These are phyloP conservation scores for Termitomyces sp. DNA, from an alignment of 768 basidiomycete species.

Conservation along the genomic window DNA sequence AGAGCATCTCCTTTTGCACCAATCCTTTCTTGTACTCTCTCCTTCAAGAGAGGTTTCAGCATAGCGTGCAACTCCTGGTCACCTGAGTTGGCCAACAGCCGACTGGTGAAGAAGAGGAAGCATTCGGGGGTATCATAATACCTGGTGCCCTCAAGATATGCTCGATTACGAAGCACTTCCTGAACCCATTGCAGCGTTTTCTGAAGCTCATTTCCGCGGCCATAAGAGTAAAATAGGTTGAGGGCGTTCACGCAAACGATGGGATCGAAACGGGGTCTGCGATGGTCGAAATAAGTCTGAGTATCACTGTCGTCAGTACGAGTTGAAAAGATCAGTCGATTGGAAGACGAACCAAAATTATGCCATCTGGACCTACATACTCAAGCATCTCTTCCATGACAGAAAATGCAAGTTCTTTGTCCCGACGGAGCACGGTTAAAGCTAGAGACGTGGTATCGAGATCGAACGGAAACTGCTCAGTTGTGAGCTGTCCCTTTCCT, in stretches of 20 bases:
- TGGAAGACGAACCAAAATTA: constrained; percentile 32
- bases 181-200: constrained; percentile 42
- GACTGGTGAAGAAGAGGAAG: constrained; percentile 46
- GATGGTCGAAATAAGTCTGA: constrained; percentile 49
- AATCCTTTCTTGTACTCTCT: constrained; percentile 42
- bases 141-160: constrained; percentile 48
- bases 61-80: constrained; percentile 29
- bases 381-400: constrained; percentile 56
- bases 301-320: constrained; percentile 2
- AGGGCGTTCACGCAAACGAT: constrained; percentile 47
- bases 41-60: constrained; percentile 34
- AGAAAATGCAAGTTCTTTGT: constrained; percentile 26
- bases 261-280: constrained; percentile 46
- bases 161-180: constrained; percentile 43
- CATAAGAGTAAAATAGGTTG: constrained; percentile 42
- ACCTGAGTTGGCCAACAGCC: constrained; percentile 31
- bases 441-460: constrained; percentile 55
- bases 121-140: constrained; percentile 49
- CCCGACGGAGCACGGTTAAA: constrained; percentile 33
- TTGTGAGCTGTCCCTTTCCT: constrained; percentile 38
- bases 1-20: constrained; percentile 45
- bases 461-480: constrained; percentile 46
- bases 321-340: neutral
- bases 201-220: constrained; percentile 39
- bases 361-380: constrained; percentile 43